phyloP scores from a whole-genome alignment of 805 yeast genomes.

The Myxozyma lipomycoides region DNA sequence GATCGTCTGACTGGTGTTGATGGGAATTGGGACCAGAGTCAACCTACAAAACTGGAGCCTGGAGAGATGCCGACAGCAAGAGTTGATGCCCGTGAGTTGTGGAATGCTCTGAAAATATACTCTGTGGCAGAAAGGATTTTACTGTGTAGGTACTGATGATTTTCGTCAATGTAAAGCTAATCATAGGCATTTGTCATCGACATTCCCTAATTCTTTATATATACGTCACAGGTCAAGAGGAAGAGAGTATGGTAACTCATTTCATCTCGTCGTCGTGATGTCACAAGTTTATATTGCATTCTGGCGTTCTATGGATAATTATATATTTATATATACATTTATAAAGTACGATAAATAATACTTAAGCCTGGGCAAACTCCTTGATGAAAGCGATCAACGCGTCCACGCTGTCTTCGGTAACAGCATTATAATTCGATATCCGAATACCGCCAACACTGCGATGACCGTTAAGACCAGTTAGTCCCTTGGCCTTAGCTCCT shows the following conservation, averaged over 20 bases:
- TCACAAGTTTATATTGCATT: neutral
- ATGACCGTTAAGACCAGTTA: constrained; percentile 89
- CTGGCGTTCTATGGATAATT: neutral
- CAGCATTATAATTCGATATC: constrained; percentile 85
- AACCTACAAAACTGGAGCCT: constrained; percentile 2
- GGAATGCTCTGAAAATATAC: constrained; percentile 27
- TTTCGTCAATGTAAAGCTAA: neutral
- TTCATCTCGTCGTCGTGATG: constrained; percentile 19
- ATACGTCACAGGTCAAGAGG: constrained; percentile 25
- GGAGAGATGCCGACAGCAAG: constrained; percentile 17
- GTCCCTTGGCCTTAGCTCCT: constrained; percentile 55
- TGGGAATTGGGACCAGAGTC: constrained; percentile 2
- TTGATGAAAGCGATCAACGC: constrained; percentile 54
- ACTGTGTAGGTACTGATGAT: constrained; percentile 6
- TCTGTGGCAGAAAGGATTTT: constrained; percentile 22
- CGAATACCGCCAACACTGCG: constrained; percentile 97
- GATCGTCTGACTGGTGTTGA: constrained; percentile 3
- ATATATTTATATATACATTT: neutral
- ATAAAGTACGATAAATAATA: neutral
- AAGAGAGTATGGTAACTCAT: constrained; percentile 28
- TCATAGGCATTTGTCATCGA: constrained; percentile 26
- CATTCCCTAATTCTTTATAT: constrained; percentile 28
- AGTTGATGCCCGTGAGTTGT: constrained; percentile 31
- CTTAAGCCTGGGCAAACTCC: constrained; percentile 51
- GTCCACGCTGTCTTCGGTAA: constrained; percentile 57